Percentiles rank a stretch among this genome's conserved stretches.
Evolutionary conservation across 495 filamentous ascomycete genomes (phyloP).

Genomic region (Aspergillus sparsus): DNA sequence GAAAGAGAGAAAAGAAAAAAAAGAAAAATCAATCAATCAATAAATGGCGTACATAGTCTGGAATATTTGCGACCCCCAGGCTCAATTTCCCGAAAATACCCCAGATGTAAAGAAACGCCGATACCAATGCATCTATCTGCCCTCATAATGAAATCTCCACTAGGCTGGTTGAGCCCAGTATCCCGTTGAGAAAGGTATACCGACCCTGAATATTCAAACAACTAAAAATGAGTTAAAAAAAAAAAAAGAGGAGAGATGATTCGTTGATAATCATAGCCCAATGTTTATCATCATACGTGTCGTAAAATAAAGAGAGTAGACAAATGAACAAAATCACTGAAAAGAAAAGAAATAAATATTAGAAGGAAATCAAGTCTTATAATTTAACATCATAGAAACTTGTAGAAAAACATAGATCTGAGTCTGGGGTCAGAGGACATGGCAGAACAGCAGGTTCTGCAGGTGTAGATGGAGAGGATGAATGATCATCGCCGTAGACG

Average conservation of each 20-base stretch:
- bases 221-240: not conserved
- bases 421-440: conserved; percentile 45
- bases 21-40: not conserved
- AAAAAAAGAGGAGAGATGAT: conserved; percentile 5
- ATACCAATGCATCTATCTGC: conserved; percentile 17
- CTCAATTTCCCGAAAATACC: conserved; percentile 16
- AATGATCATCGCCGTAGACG: conserved; percentile 78
- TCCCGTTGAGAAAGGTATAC: not conserved
- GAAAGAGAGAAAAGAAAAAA: too few relatives aligned
- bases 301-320: conserved; percentile 13
- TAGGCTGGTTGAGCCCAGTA: not conserved
- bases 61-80: conserved; percentile 7
- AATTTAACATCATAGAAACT: conserved; percentile 20
- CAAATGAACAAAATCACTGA: conserved; percentile 12
- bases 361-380: not conserved
- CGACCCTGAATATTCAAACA: not conserved
- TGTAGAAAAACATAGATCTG: conserved; percentile 36
- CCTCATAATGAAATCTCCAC: not conserved
- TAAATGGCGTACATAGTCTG: not conserved
- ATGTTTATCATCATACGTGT: conserved; percentile 20
- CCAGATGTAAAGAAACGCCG: conserved; percentile 13
- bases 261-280: conserved; percentile 10
- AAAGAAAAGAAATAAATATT: conserved; percentile 13
- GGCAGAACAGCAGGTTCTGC: conserved; percentile 38
- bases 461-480: conserved; percentile 43